A percentile compares a stretch with the other conserved stretches of the same genome.
Evolutionary conservation across 306 rosid genomes (phyloP).

Genomic region (Alnus glutinosa): DNA sequence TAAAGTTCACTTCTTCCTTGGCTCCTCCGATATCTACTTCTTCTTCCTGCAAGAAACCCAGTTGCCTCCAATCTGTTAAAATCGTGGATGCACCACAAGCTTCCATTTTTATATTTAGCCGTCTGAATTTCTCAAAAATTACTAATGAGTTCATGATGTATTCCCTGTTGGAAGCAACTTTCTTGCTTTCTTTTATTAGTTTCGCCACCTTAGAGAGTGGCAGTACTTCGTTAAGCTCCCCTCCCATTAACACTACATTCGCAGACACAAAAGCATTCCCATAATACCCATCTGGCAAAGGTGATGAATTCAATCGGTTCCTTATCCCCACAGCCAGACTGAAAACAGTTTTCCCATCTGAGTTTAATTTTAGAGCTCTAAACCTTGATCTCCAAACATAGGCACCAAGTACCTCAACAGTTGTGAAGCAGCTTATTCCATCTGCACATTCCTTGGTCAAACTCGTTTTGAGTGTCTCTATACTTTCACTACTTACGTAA

Average conservation of each 20-base stretch:
- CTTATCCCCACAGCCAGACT: constrained; percentile 47
- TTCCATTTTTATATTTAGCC: constrained; percentile 20
- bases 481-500: constrained; percentile 28
- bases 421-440: constrained; percentile 34
- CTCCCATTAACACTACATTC: constrained; percentile 35
- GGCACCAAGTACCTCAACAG: constrained; percentile 54
- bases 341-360: constrained; percentile 42
- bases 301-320: constrained; percentile 43
- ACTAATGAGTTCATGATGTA: constrained; percentile 31
- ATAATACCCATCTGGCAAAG: constrained; percentile 58
- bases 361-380: constrained; percentile 42
- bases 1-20: constrained; percentile 39
- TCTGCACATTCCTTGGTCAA: constrained; percentile 22
- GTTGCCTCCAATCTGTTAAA: constrained; percentile 58
- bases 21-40: constrained; percentile 52
- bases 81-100: constrained; percentile 41
- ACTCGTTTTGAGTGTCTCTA: constrained; percentile 42
- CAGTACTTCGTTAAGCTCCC: constrained; percentile 37
- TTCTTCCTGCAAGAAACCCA: constrained; percentile 48
- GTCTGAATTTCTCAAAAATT: constrained; percentile 31
- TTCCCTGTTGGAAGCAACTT: constrained; percentile 20
- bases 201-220: constrained; percentile 45
- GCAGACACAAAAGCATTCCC: constrained; percentile 53
- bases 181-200: constrained; percentile 50
- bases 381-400: constrained; percentile 55